Conservation (phyloP, 2,329 filamentous ascomycete genomes). For the Epichloe bromicola region DNA sequence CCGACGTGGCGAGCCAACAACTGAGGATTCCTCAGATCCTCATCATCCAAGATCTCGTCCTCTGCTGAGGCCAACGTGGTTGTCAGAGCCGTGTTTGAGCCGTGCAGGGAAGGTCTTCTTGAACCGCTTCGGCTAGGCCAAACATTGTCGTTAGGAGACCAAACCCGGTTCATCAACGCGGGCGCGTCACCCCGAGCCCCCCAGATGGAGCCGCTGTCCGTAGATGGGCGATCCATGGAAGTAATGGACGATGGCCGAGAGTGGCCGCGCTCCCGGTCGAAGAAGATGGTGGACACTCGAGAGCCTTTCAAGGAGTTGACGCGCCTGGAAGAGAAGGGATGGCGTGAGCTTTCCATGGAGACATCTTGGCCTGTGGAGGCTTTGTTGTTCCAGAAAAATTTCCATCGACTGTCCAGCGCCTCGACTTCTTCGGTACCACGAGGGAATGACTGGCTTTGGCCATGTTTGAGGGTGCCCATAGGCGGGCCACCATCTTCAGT, state of each 20-base stretch:
- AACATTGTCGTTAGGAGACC: conserved; percentile 45
- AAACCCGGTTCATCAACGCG: conserved; percentile 43
- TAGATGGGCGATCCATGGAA: conserved; percentile 61
- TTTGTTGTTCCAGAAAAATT: conserved; percentile 46
- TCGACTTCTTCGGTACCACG: conserved; percentile 44
- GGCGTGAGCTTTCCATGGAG: conserved; percentile 16
- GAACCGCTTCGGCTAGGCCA: conserved; percentile 57
- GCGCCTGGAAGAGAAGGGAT: conserved; percentile 27
- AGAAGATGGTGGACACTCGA: conserved; percentile 33
- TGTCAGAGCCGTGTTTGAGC: conserved; percentile 51
- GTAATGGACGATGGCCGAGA: conserved; percentile 58
- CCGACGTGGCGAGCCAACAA: conserved; percentile 46
- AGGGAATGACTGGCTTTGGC: conserved; percentile 69
- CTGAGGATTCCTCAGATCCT: conserved; percentile 38
- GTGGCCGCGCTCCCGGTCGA: conserved; percentile 43
- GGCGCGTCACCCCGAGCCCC: conserved; percentile 39
- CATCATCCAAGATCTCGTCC: conserved; percentile 49
- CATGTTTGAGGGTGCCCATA: conserved; percentile 54
- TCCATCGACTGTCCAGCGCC: conserved; percentile 37
- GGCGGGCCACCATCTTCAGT: conserved; percentile 38
- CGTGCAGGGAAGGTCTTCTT: conserved; percentile 68
- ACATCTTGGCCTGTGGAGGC: conserved; percentile 35
- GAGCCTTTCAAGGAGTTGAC: conserved; percentile 39
- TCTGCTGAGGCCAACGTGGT: conserved; percentile 51
- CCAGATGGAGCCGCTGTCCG: conserved; percentile 66